These are phyloP conservation scores for Helicostylum pulchrum DNA, from an alignment of 192 early-diverging fungal species.

Conservation along the genomic window DNA sequence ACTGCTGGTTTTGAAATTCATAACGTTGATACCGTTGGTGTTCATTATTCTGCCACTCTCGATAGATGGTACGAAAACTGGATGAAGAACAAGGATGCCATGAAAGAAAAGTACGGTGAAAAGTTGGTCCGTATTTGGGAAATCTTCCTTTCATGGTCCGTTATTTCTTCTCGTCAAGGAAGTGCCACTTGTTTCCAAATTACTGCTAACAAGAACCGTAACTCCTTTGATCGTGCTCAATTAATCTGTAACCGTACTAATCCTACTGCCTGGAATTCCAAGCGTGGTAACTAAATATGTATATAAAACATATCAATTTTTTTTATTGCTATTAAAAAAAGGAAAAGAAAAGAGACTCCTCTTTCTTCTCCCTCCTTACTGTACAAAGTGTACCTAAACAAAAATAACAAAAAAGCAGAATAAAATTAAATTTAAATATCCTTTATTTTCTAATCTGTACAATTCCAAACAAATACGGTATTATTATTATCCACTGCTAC, in stretches of 20 bases:
- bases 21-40: conserved; percentile 85
- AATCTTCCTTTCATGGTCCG: conserved; percentile 97
- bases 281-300: conserved; percentile 7
- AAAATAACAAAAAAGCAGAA: too few relatives aligned
- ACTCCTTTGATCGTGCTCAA: conserved; percentile 83
- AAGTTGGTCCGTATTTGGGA: conserved; percentile 91
- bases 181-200: conserved; percentile 97
- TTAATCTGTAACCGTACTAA: conserved; percentile 50
- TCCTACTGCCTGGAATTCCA: conserved; percentile 27
- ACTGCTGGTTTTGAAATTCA: conserved; percentile 91
- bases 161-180: conserved; percentile 94
- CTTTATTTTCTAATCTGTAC: not conserved
- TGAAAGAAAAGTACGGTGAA: conserved; percentile 83
- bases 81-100: conserved; percentile 87
- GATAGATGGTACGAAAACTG: conserved; percentile 98
- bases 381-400: not conserved
- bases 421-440: not conserved
- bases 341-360: not conserved
- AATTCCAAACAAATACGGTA: conserved; percentile 23
- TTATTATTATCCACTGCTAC: conserved; percentile 29
- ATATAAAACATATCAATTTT: conserved; percentile 8
- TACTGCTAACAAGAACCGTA: conserved; percentile 95
- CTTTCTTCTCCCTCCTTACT: not conserved
- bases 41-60: conserved; percentile 97
- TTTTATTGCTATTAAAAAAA: conserved; percentile 1